A percentile compares a stretch with the other conserved stretches of the same genome.
phyloP scores from a whole-genome alignment of 352 stramenopile genomes.

The Phytophthora syringae region DNA sequence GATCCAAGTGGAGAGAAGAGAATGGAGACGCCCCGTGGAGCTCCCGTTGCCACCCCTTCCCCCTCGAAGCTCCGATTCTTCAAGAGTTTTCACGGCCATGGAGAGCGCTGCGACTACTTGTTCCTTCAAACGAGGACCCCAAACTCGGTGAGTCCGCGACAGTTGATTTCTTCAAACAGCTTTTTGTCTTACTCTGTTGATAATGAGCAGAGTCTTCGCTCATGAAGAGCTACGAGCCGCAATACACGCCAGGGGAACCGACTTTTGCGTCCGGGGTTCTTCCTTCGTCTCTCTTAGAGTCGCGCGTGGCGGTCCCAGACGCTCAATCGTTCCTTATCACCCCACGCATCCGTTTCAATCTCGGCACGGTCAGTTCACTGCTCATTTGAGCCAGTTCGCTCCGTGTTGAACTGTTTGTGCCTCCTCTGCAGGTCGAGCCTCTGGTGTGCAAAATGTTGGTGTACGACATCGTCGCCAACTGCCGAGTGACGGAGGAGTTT shows the following conservation, averaged over 20 bases:
- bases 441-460: slow-evolving; percentile 64
- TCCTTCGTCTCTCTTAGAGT: slow-evolving; percentile 47
- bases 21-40: slow-evolving; percentile 22
- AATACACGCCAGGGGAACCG: slow-evolving; percentile 39
- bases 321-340: slow-evolving; percentile 54
- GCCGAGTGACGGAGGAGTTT: slow-evolving; percentile 72
- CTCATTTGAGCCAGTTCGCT: not conserved
- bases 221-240: slow-evolving; percentile 74
- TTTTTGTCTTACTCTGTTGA: too few species aligned
- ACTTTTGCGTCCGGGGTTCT: slow-evolving; percentile 60
- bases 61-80: slow-evolving; percentile 36
- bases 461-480: slow-evolving; percentile 65
- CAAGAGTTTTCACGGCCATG: slow-evolving; percentile 47
- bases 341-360: slow-evolving; percentile 48
- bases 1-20: slow-evolving; percentile 19
- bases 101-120: slow-evolving; percentile 38
- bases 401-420: not conserved
- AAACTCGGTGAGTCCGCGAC: slow-evolving; percentile 12
- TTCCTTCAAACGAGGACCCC: slow-evolving; percentile 7
- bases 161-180: not conserved
- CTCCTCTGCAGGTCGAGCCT: slow-evolving; percentile 55
- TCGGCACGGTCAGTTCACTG: slow-evolving; percentile 51
- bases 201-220: slow-evolving; percentile 39
- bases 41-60: slow-evolving; percentile 34
- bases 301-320: slow-evolving; percentile 57